Evolutionary conservation across 805 yeast species (phyloP).

Genomic region (Sugiyamaella boreocaroliniensis): DNA sequence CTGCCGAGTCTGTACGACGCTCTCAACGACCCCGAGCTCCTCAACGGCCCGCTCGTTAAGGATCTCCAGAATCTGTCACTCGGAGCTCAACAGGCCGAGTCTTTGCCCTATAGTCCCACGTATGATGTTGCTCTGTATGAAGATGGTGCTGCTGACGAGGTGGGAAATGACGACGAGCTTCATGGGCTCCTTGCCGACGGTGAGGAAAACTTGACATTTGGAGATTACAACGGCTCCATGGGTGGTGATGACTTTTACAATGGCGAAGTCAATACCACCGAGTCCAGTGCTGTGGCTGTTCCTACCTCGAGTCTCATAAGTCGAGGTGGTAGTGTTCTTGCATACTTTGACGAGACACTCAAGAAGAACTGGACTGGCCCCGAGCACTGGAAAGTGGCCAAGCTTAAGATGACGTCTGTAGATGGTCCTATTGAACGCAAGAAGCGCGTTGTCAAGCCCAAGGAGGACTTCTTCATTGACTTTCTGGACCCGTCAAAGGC

Average conservation of each 20-base stretch:
- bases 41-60: constrained; percentile 7
- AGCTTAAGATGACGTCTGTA: constrained; percentile 35
- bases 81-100: background rate
- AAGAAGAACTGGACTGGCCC: constrained; percentile 82
- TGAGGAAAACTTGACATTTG: constrained; percentile 7
- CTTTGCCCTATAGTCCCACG: background rate
- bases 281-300: background rate
- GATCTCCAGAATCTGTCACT: constrained; percentile 30
- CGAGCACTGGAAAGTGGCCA: constrained; percentile 81
- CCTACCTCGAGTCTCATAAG: background rate
- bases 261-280: background rate
- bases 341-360: constrained; percentile 72
- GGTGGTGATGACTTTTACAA: background rate
- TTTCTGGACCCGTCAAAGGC: constrained; percentile 35
- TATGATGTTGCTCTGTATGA: background rate
- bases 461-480: constrained; percentile 37
- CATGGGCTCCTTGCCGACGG: constrained; percentile 7
- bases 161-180: constrained; percentile 2
- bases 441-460: constrained; percentile 17
- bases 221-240: background rate
- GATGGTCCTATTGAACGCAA: background rate
- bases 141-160: constrained; percentile 2
- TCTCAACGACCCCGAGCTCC: constrained; percentile 33
- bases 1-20: constrained; percentile 53
- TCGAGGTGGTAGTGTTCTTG: constrained; percentile 51